phyloP scores from a whole-genome alignment of 306 rosid species.

The Pterocarpus macrocarpus region DNA sequence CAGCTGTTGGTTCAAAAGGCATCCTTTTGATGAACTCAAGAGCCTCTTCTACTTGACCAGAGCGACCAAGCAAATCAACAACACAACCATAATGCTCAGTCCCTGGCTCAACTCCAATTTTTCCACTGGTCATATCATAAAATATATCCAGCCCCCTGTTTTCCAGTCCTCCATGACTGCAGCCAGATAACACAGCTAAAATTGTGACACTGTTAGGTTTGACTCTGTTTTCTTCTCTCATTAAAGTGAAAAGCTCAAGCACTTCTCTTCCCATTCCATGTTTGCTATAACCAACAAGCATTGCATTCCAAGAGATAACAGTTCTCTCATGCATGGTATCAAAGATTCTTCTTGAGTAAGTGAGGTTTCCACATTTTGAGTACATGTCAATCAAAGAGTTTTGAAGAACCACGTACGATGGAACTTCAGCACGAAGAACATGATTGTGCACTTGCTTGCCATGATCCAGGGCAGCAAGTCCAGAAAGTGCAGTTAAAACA shows the following conservation, averaged over 20 bases:
- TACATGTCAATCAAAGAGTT: constrained; percentile 95
- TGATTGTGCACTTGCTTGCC: constrained; percentile 90
- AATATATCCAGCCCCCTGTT: constrained; percentile 77
- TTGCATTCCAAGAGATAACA: constrained; percentile 89
- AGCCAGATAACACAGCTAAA: constrained; percentile 87
- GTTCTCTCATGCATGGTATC: constrained; percentile 76
- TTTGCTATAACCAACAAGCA: constrained; percentile 88
- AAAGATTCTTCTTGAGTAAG: constrained; percentile 75
- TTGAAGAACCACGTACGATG: constrained; percentile 77
- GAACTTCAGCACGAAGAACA: constrained; percentile 66
- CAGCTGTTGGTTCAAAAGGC: constrained; percentile 80
- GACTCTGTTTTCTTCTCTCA: constrained; percentile 73
- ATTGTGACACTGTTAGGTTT: constrained; percentile 78
- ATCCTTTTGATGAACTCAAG: constrained; percentile 63
- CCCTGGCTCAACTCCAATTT: constrained; percentile 68
- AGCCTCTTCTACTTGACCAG: constrained; percentile 77
- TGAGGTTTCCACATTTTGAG: constrained; percentile 86
- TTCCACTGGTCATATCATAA: constrained; percentile 62
- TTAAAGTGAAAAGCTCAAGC: constrained; percentile 73
- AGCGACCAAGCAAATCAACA: constrained; percentile 90
- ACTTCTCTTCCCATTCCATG: constrained; percentile 90
- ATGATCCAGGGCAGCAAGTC: constrained; percentile 87
- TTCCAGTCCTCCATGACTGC: constrained; percentile 91
- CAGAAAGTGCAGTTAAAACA: constrained; percentile 81
- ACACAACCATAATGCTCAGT: constrained; percentile 85